Percentiles rank a stretch among this genome's conserved stretches.
Conservation (phyloP, 257 asterid species). For the Rehmannia glutinosa region DNA sequence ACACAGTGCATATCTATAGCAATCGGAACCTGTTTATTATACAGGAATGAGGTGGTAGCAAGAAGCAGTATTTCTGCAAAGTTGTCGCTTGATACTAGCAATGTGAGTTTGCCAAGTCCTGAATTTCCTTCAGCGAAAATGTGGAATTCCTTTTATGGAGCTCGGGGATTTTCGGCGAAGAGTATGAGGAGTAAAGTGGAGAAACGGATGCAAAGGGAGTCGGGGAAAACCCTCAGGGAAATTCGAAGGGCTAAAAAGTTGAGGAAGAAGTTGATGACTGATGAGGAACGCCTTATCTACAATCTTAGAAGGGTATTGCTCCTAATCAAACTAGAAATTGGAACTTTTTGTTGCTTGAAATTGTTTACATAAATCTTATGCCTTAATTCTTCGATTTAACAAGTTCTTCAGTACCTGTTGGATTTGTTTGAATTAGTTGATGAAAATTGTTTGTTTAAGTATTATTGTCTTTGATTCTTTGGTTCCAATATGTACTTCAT, state of each 20-base stretch:
- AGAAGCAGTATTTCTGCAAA: constrained; percentile 7
- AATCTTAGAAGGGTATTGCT: constrained; percentile 72
- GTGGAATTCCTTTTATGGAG: constrained; percentile 45
- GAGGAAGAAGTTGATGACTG: constrained; percentile 74
- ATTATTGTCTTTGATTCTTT: neutral
- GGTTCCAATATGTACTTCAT: neutral
- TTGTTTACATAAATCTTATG: neutral
- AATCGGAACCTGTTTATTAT: neutral
- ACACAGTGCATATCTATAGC: neutral
- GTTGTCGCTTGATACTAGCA: constrained; percentile 17
- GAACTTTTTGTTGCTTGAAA: neutral
- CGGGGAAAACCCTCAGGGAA: constrained; percentile 70
- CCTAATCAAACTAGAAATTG: neutral
- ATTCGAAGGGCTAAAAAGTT: constrained; percentile 72
- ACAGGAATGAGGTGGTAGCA: constrained; percentile 22
- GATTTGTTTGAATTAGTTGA: neutral
- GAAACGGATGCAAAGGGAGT: constrained; percentile 59
- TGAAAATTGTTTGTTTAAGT: neutral
- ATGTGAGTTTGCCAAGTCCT: too few species aligned
- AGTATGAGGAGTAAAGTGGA: constrained; percentile 99
- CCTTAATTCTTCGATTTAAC: neutral
- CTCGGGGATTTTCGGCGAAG: constrained; percentile 61
- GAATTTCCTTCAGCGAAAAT: constrained; percentile 20
- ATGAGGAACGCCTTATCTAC: constrained; percentile 53
- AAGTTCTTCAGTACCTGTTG: neutral